phyloP scores from a whole-genome alignment of 345 rosid genomes.

The Eucalyptus cloeziana region DNA sequence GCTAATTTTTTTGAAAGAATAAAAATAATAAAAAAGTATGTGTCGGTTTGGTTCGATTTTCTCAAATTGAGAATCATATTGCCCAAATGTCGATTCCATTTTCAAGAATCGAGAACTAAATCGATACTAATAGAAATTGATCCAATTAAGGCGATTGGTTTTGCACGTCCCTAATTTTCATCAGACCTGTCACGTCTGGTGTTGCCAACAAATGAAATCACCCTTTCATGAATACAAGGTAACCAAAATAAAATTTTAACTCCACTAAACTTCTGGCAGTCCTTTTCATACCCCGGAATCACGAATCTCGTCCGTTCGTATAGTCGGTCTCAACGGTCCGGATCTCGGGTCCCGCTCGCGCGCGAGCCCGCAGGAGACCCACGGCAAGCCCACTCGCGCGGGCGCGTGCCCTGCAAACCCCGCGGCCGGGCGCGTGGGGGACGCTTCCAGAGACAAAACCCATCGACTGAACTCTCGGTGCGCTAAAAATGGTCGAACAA shows the following conservation, averaged over 20 bases:
- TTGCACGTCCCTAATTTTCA: background rate
- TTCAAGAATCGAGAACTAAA: too few species aligned
- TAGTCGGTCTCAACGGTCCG: background rate
- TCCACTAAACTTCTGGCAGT: background rate
- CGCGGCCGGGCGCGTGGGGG: background rate
- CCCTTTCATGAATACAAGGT: background rate
- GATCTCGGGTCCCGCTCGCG: background rate
- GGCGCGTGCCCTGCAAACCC: background rate
- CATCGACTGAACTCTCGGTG: background rate
- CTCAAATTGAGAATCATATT: accelerated
- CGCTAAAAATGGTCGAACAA: background rate
- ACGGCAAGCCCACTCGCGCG: background rate
- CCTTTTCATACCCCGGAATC: background rate
- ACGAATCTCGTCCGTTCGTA: background rate
- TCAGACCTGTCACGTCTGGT: background rate
- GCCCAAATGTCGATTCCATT: too few species aligned
- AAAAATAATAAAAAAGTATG: too few species aligned
- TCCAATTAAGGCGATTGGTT: too few species aligned
- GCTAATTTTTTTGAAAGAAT: too few species aligned
- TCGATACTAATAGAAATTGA: too few species aligned
- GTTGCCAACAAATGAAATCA: background rate
- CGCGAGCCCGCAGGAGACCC: background rate
- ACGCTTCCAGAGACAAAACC: background rate
- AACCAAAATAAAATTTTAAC: background rate
- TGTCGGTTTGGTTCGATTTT: too few species aligned